Base-by-base conservation (phyloP, 2,329 filamentous ascomycete species). In the Diaporthe helianthi region DNA sequence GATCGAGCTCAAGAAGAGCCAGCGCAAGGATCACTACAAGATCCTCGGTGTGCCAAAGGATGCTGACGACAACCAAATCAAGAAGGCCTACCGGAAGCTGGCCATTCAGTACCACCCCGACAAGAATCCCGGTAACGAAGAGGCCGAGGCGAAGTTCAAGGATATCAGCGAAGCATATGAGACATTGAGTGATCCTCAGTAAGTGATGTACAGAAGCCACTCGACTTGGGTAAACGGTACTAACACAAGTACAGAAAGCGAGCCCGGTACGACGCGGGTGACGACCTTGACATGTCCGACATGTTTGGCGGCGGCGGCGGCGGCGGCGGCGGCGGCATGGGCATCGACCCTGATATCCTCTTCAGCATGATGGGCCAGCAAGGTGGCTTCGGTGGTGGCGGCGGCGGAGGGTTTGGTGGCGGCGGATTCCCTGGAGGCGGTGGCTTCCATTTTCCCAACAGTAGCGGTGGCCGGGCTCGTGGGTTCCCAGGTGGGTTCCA, bases 21-120 rank as follows among this genome's bases (percentile, higher is more conserved):
- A 95, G 82, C 88, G 96, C 72, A 99, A 99, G 82, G 96, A 99
- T 78, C 98, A 97, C 83, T 99, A 99, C 85, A 98, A 98, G 87
- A 97, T 98, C 74, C 89, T 99, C 65, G 92, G 91, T 7, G 83
- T 99, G 10, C 85, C 92, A 69, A 98, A 98, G 85, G 92, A 94
- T 72, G 94, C 94, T 46, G 88, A 87, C 49, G 93, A 97, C 26
- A 85, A 85, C 69, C 89, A 96, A 67, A 96, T 99, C 84, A 99
- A 98, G 87, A 95, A 94, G 83, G 96, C 95, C 1, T 99, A 99
- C 84, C 90, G 95, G 73, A 97, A 96, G 81, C 87, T 97, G 77
- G 96, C 96, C 68, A 95, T 99, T 74, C 86, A 94, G 73, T 92
- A 97, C 79, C 96, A 99, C 80, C 96, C 96, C 2, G 96, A 99